A percentile compares a stretch with the other conserved stretches of the same genome.
These are phyloP conservation scores for Globisporangium orthogonon DNA, from an alignment of 352 stramenopile genomes.

Conservation along the genomic window DNA sequence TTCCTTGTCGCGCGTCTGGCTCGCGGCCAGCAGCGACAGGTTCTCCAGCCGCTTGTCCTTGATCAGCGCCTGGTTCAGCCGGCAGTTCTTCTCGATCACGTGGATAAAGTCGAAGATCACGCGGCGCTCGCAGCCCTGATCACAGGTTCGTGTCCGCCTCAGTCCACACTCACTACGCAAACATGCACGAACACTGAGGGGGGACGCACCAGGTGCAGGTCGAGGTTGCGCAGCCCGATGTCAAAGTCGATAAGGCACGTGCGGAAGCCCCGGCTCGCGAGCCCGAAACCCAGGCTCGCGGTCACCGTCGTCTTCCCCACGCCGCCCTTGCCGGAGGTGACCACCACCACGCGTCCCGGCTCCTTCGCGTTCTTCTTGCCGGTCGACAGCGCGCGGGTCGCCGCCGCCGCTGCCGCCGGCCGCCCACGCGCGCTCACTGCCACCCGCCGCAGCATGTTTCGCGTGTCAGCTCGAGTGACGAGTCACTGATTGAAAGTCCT, in stretches of 20 bases:
- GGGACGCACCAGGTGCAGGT: slow-evolving; percentile 75
- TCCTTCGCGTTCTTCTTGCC: neutral
- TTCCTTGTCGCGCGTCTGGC: slow-evolving; percentile 90
- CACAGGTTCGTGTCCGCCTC: no score
- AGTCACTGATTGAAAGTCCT: no score
- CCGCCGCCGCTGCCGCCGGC: neutral
- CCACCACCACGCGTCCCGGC: slow-evolving; percentile 74
- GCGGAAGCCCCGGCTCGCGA: slow-evolving; percentile 74
- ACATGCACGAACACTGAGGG: no score
- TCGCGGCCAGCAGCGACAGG: slow-evolving; percentile 83
- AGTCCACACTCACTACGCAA: no score
- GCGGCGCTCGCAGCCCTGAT: slow-evolving; percentile 77
- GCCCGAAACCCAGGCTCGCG: slow-evolving; percentile 80
- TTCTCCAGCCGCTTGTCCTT: slow-evolving; percentile 86
- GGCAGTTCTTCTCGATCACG: slow-evolving; percentile 89
- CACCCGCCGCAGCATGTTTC: no score
- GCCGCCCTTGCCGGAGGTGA: slow-evolving; percentile 91
- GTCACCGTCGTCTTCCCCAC: slow-evolving; percentile 92
- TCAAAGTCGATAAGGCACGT: slow-evolving; percentile 94
- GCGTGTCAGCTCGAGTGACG: no score
- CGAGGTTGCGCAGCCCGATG: slow-evolving; percentile 90
- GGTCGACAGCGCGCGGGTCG: neutral
- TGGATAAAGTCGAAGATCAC: slow-evolving; percentile 96
- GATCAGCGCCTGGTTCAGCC: slow-evolving; percentile 86
- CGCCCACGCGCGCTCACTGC: no score